Evolutionary conservation across 345 rosid genomes (phyloP).

Genomic region (Corymbia maculata): DNA sequence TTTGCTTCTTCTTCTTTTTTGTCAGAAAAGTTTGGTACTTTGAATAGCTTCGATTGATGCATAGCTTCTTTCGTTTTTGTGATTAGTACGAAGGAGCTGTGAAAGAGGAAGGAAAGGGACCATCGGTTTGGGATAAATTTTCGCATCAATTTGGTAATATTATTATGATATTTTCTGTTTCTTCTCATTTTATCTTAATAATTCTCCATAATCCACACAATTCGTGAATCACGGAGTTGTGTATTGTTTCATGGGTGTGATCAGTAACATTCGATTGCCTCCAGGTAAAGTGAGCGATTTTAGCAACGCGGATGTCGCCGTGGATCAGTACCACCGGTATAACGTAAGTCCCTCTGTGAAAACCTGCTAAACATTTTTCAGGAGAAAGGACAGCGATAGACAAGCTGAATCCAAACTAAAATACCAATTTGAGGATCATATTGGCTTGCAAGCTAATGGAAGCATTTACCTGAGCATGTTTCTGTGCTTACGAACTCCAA

Average conservation of each 20-base stretch:
- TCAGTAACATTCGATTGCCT: not conserved
- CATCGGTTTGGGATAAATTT: conserved; percentile 79
- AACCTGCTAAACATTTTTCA: not conserved
- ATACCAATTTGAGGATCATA: not conserved
- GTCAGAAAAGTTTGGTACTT: not conserved
- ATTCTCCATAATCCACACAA: not conserved
- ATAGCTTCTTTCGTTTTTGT: not conserved
- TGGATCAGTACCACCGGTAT: conserved; percentile 82
- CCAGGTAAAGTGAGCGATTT: conserved; percentile 60
- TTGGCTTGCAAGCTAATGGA: not conserved
- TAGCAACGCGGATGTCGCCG: conserved; percentile 86
- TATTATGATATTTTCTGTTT: not conserved
- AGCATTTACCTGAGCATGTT: not conserved
- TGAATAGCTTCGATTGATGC: not conserved
- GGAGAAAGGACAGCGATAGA: not conserved
- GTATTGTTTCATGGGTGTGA: not conserved
- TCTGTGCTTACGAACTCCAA: not conserved
- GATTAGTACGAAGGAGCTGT: conserved; percentile 86
- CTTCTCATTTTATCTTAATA: not conserved
- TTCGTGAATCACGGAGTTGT: not conserved
- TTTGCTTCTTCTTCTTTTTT: not conserved
- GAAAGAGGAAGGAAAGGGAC: conserved; percentile 80
- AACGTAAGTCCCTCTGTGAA: conserved; percentile 22
- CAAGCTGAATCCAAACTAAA: not conserved
- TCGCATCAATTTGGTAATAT: conserved; percentile 53